Conservation (phyloP, 495 filamentous ascomycete species). For the Hyaloscypha hepaticicola region DNA sequence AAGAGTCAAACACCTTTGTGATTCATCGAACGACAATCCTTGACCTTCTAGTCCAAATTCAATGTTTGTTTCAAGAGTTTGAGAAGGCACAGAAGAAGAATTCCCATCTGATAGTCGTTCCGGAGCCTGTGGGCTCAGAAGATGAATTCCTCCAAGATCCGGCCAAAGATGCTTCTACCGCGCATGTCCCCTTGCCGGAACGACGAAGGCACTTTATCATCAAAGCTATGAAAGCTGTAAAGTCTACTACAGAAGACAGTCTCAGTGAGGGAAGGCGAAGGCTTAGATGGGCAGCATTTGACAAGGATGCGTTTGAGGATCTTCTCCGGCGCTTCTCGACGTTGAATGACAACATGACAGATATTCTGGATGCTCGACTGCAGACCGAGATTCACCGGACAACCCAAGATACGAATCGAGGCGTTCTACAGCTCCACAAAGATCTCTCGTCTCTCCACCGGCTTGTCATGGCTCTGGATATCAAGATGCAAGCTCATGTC, state of each 20-base stretch:
- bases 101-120: conserved; percentile 32
- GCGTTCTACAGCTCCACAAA: conserved; percentile 44
- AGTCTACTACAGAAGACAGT: conserved; percentile 23
- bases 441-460: conserved; percentile 41
- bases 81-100: conserved; percentile 40
- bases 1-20: conserved; percentile 43
- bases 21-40: conserved; percentile 45
- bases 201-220: conserved; percentile 41
- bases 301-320: conserved; percentile 43
- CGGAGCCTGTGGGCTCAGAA: conserved; percentile 23
- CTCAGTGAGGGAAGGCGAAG: conserved; percentile 31
- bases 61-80: conserved; percentile 46
- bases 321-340: conserved; percentile 40
- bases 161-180: conserved; percentile 14
- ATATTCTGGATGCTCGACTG: conserved; percentile 42
- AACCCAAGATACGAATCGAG: conserved; percentile 46
- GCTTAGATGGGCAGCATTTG: conserved; percentile 43
- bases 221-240: conserved; percentile 40
- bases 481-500: conserved; percentile 13
- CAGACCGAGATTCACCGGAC: conserved; percentile 45
- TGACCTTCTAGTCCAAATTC: conserved; percentile 44
- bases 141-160: conserved; percentile 15
- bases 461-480: conserved; percentile 38
- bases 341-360: conserved; percentile 47
- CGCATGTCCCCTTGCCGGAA: conserved; percentile 33